Base-by-base conservation (phyloP, 495 filamentous ascomycete genomes). In the Aspergillus haitiensis region DNA sequence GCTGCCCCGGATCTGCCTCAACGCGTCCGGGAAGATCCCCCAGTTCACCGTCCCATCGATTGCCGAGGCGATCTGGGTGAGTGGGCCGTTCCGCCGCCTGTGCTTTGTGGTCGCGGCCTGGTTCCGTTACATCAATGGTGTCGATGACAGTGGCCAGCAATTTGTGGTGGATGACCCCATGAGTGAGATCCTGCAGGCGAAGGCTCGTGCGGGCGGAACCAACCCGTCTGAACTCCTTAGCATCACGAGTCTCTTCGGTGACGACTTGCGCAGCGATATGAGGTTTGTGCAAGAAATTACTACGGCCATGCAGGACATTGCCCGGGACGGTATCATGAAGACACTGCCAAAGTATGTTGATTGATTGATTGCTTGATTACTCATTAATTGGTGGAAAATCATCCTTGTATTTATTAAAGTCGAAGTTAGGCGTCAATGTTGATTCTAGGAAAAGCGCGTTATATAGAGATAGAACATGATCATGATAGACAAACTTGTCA, bases 21-120 rank as follows among this genome's bases (percentile, higher is more conserved):
- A 77, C 51, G 77, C 69, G 15, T 76, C 77, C 5, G 76, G 77
- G 68, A 80, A 80, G 72, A 74, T 80, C 58, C 77, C 77, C 3
- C 77, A 80, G 63, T 80, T 80, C 60, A 79, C 79, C 64, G 79
- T 80, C 76, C 77, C 77, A 7, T 76, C 76, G 2, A 75, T 80
- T 55, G 77, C 77, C 55, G 77, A 80, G 65, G 70, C 70, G 7
- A 80, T 80, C 55, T 75, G 73, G 75, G 72, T 68, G 0, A 72
- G 62, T 12, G 72, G 70, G n/a, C 75, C 76, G 2, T 76, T 80
- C 72, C 72, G 74, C 9, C 72, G 74, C 7, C 68, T 80, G 47
- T 75, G 71, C 63, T 80, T 78, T 61, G 66, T 73, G 46, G 72
- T 74, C 0, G 77, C 77, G 11, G 73, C 73, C 21, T 80, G 77